Conservation (phyloP, 1,284 basidiomycete genomes). For the Naganishia sp. region DNA sequence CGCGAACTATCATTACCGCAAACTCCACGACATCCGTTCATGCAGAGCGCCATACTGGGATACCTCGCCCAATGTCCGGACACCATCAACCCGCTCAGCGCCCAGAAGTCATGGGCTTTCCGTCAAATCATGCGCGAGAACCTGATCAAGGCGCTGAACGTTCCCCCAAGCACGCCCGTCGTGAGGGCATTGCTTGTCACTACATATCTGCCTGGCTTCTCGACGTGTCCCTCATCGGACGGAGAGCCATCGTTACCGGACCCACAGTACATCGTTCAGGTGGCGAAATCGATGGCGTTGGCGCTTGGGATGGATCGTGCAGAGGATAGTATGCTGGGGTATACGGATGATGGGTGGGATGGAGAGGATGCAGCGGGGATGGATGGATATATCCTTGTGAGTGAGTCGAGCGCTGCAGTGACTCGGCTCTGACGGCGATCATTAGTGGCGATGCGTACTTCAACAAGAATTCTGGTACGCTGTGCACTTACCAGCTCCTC, state of each 20-base stretch:
- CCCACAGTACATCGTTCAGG: not conserved
- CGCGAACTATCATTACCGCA: not conserved
- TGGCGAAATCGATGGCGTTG: slow-evolving; percentile 6
- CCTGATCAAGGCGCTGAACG: not conserved
- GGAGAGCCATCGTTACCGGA: not conserved
- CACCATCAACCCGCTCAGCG: slow-evolving; percentile 3
- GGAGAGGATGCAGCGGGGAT: slow-evolving; percentile 2
- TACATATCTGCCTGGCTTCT: slow-evolving; percentile 1
- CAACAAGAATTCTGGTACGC: slow-evolving; percentile 22
- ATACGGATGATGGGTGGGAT: not conserved
- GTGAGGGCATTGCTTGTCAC: slow-evolving; percentile 2
- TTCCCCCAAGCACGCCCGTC: not conserved
- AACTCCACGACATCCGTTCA: not conserved
- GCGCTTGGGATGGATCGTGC: slow-evolving; percentile 8
- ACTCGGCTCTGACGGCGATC: not conserved
- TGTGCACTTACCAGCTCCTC: too few species aligned
- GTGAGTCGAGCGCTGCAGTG: not conserved
- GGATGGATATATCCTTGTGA: slow-evolving; percentile 15
- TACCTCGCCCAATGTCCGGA: not conserved
- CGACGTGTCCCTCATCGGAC: not conserved
- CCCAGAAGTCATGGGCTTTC: not conserved
- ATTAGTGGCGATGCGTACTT: slow-evolving; percentile 8
- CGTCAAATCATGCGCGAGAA: not conserved
- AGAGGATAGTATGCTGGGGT: not conserved
- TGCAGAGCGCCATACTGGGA: slow-evolving; percentile 1